Base-by-base conservation (phyloP, 306 rosid species). In the Vigna trinervia region DNA sequence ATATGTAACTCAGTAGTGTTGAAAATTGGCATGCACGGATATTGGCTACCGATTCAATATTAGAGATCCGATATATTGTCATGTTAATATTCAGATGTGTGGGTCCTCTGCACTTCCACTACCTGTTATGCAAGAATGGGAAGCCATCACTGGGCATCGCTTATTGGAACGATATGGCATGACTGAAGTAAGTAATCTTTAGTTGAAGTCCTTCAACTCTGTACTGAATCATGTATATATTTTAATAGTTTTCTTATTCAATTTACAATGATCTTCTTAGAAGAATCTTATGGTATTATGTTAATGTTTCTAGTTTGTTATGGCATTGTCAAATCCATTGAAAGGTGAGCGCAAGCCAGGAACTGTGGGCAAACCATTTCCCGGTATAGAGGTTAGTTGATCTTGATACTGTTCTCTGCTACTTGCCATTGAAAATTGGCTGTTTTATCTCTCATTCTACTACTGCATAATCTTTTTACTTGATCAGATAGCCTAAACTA, bases 51-150 rank as follows among this genome's bases (percentile, higher is more conserved):
- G 38, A 70, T 46, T 66, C 43, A 23, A 59, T 12, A n/a, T 23
- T 53, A 15, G 30, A 79, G 71, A 47, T 69, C 52, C 80, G 48
- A 58, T 30, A 61, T 47, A 65, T 57, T 69, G 41, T 71, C 71
- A 11, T 77, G 75, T 34, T 71, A 46, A 38, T 32, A 38, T 65
- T 58, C 78, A 95, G 98, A 95, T 95, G 98, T 89, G 98, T 88
- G 98, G 98, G 69, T 94, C 98, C 80, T 90, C 98, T 53, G 98
- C 96, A 14, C 97, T 95, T 75, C 98, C 97, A 76, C 82, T 84
- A 75, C 97, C 98, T 66, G 87, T 92, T 83, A 89, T 90, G 97
- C 90, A 87, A 76, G 89, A 88, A 78, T 95, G 98, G 98, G 92
- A 92, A 80, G 80, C 74, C 75, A 88, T 92, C 75, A 90, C 97